These are phyloP conservation scores for Phytophthora pistaciae DNA, from an alignment of 352 stramenopile species.

Conservation along the genomic window DNA sequence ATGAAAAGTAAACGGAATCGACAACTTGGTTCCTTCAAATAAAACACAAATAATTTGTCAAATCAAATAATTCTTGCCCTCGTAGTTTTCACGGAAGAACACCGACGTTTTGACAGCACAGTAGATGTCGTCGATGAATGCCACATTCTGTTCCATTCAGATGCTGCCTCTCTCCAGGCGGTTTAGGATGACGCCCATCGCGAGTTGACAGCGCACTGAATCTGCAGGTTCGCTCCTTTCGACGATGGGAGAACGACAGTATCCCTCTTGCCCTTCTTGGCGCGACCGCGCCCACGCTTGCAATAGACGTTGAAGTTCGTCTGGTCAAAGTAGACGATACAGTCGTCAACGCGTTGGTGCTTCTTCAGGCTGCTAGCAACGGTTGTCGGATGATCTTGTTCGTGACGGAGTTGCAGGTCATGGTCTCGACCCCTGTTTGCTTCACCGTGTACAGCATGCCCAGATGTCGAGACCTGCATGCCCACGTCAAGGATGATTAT, in stretches of 20 bases:
- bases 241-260: not conserved
- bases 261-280: constrained; percentile 1
- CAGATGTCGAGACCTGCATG: not conserved
- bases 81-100: constrained; percentile 2
- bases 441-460: constrained; percentile 5
- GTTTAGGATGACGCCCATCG: constrained; percentile 4
- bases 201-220: constrained; percentile 5
- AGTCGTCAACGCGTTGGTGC: constrained; percentile 1
- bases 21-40: too few relatives aligned
- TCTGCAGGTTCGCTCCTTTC: constrained; percentile 12
- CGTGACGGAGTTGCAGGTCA: constrained; percentile 8
- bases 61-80: constrained; percentile 1
- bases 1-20: too few relatives aligned
- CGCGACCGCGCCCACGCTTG: not conserved
- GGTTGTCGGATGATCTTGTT: constrained; percentile 12
- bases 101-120: not conserved
- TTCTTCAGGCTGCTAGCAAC: not conserved
- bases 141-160: not conserved
- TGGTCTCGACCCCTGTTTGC: not conserved
- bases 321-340: constrained; percentile 10
- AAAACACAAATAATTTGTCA: too few relatives aligned
- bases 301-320: constrained; percentile 5
- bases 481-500: not conserved
- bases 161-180: not conserved
- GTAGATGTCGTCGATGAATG: constrained; percentile 1